Evolutionary conservation across 2,329 filamentous ascomycete genomes (phyloP).

Genomic region (Cephalotrichum gorgonifer): DNA sequence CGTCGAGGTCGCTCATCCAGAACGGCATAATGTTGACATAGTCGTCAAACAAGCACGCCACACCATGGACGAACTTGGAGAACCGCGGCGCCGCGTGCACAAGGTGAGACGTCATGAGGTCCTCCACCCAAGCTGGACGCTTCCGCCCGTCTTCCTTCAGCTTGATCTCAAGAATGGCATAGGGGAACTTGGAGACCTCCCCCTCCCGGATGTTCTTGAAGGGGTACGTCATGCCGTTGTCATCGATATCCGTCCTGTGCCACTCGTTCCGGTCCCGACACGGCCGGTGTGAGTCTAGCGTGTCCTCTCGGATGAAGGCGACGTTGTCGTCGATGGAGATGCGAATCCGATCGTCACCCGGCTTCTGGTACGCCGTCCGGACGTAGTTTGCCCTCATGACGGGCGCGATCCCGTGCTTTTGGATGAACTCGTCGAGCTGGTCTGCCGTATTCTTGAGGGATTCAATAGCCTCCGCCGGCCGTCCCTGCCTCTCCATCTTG

Average conservation of each 20-base stretch:
- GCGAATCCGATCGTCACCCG: conserved; percentile 78
- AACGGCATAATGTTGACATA: conserved; percentile 94
- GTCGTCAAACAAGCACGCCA: conserved; percentile 86
- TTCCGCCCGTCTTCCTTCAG: conserved; percentile 60
- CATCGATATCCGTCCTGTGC: conserved; percentile 88
- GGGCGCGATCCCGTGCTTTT: conserved; percentile 67
- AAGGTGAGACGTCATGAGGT: conserved; percentile 85
- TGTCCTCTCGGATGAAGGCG: conserved; percentile 71
- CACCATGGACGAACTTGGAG: conserved; percentile 93
- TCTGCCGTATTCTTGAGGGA: conserved; percentile 62
- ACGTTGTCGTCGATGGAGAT: conserved; percentile 90
- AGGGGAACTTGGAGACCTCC: conserved; percentile 84
- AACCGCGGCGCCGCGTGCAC: conserved; percentile 84
- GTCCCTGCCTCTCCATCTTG: conserved; percentile 74
- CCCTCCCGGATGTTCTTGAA: conserved; percentile 82
- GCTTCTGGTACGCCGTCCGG: conserved; percentile 93
- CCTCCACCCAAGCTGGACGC: conserved; percentile 76
- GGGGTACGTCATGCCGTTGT: conserved; percentile 70
- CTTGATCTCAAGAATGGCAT: conserved; percentile 88
- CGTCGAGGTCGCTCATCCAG: conserved; percentile 87
- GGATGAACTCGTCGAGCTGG: conserved; percentile 71
- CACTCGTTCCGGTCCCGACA: conserved; percentile 82
- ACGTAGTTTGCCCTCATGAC: conserved; percentile 87
- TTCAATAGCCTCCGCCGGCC: conserved; percentile 54
- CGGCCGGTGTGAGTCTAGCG: conserved; percentile 71